Evolutionary conservation across 768 basidiomycete genomes (phyloP).

Genomic region (Grammothele lineata): DNA sequence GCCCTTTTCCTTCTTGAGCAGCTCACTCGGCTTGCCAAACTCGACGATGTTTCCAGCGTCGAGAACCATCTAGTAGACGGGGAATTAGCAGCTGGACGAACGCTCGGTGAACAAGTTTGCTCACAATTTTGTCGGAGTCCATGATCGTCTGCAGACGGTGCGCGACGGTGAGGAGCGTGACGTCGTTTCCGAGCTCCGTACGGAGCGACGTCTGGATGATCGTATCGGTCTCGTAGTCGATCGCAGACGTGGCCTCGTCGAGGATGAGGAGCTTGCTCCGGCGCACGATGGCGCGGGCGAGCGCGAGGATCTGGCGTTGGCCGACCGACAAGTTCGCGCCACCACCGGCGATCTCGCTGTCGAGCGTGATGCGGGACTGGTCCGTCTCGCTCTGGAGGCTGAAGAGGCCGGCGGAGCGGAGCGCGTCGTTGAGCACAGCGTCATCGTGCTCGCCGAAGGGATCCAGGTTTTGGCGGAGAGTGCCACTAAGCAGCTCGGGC

Average conservation of each 20-base stretch:
- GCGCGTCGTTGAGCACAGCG: constrained; percentile 41
- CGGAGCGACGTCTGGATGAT: constrained; percentile 53
- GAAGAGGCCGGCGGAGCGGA: constrained; percentile 45
- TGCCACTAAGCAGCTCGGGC: constrained; percentile 49
- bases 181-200: constrained; percentile 34
- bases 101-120: background rate
- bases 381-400: constrained; percentile 30
- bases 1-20: constrained; percentile 48
- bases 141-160: constrained; percentile 54
- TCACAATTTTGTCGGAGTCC: constrained; percentile 54
- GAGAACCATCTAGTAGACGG: constrained; percentile 35
- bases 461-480: constrained; percentile 53
- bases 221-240: constrained; percentile 53
- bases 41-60: constrained; percentile 43
- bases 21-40: constrained; percentile 43
- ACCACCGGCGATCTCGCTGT: constrained; percentile 40
- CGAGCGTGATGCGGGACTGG: constrained; percentile 36
- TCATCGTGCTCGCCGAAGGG: constrained; percentile 55
- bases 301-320: constrained; percentile 53
- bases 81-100: background rate
- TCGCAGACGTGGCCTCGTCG: constrained; percentile 50
- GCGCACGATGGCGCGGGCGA: constrained; percentile 54
- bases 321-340: constrained; percentile 47
- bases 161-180: constrained; percentile 55
- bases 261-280: constrained; percentile 52